A percentile compares a stretch with the other conserved stretches of the same genome.
Conservation (phyloP, 176 grass and related monocot species). For the Echinochloa phyllopogon region DNA sequence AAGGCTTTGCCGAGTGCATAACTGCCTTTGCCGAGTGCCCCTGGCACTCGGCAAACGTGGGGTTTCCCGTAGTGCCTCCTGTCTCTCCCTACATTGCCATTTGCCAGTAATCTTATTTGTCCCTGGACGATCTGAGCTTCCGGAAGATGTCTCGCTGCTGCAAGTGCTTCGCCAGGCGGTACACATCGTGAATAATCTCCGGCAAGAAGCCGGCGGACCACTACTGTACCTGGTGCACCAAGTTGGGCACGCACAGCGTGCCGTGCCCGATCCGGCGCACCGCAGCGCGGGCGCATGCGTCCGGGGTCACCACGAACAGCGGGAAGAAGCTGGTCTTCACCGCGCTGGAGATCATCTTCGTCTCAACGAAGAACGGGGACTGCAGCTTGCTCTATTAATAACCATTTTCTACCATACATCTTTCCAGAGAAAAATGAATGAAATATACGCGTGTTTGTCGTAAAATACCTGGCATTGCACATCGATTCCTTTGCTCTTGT, state of each 20-base stretch:
- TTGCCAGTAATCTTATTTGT: neutral
- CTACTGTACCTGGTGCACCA: constrained; percentile 13
- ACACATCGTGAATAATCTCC: neutral
- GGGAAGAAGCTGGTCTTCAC: neutral
- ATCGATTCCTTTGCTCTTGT: constrained; percentile 6
- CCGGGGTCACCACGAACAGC: neutral
- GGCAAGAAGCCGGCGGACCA: neutral
- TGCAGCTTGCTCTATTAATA: neutral
- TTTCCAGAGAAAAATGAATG: neutral
- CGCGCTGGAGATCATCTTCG: neutral
- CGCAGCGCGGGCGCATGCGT: constrained; percentile 9
- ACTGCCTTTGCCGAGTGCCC: no score
- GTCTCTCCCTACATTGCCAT: no score
- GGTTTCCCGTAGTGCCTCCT: no score
- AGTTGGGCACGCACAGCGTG: constrained; percentile 5
- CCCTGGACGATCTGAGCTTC: neutral
- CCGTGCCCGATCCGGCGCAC: constrained; percentile 22
- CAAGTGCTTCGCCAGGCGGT: neutral
- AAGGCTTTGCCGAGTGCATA: no score
- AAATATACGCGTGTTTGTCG: no score
- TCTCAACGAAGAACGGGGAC: neutral
- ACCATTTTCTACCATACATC: neutral
- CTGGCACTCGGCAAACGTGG: no score
- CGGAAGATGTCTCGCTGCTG: neutral
- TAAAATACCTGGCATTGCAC: neutral